Base-by-base conservation (phyloP, 768 basidiomycete genomes). In the Boletales sp. region DNA sequence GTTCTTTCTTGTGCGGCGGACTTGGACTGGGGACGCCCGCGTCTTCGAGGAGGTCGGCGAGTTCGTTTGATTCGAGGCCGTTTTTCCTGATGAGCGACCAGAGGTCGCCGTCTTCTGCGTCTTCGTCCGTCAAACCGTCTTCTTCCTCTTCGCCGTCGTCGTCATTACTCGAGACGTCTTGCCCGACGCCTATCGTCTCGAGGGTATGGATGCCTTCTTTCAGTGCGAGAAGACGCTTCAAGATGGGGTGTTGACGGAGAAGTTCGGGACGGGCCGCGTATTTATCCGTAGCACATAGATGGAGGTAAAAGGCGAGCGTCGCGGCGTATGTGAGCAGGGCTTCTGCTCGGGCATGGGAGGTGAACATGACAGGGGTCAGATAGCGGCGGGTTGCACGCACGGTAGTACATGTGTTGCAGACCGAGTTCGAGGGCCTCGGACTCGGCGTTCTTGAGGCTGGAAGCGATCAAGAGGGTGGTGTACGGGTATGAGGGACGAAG, bases 261-360 rank as follows among this genome's bases (percentile, higher is more conserved):
- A 79, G 77, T 51, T 81, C 77, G 10, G 81, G 86, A 33, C 74
- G 78, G 48, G 75, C 74, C 8, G 79, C 74, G 63, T 84, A 83
- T 68, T 86, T 80, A 53, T 80, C 74, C 36, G 78, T 78, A 19
- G 87, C 75, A 15, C 89, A 82, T n/a, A 98, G 76, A 66, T 94
- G 83, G 36, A 98, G 73, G 71, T 95, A 97, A 72, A 94, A 97
- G 1, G 94, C 89, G 40, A 98, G 83, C 2, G 84, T 86, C 1
- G 93, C 90, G 17, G 90, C 78, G 63, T 98, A 98, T 9, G 94
- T 91, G 34, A 96, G 72, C 2, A 95, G 74, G 1, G 93, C 80
- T 75, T 98, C 94, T 97, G 66, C 28, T 54, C 46, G 15, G 19
- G 51, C 17, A 34, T 33, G 34, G 19, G 35, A 38, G 30, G 37